Percentiles rank a stretch among this genome's conserved stretches.
Conservation (phyloP, 2,329 filamentous ascomycete genomes). For the Neoscytalidium dimidiatum region DNA sequence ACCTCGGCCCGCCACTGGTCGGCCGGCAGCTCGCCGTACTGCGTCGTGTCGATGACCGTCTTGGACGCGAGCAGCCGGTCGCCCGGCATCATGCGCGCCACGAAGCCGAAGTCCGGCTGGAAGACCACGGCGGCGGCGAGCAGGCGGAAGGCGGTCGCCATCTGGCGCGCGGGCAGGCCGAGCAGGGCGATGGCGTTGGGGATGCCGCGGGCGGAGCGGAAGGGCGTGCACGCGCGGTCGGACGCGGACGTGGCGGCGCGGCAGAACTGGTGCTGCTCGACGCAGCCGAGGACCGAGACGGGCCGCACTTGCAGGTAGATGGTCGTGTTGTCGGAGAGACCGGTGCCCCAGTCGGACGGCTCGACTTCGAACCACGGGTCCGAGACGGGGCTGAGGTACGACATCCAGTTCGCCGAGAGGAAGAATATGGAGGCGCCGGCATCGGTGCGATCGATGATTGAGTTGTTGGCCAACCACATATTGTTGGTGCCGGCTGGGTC, state of each 20-base stretch:
- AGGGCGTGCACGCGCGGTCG: not conserved
- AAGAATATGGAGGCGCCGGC: not conserved
- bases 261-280: not conserved
- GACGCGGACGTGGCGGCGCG: not conserved
- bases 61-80: not conserved
- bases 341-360: not conserved
- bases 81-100: not conserved
- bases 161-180: not conserved
- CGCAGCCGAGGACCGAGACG: not conserved
- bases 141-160: not conserved
- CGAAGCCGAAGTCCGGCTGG: not conserved
- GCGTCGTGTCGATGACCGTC: not conserved
- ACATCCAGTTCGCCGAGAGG: not conserved
- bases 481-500: not conserved
- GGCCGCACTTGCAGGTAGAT: not conserved
- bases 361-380: not conserved
- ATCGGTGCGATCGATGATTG: not conserved
- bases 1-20: conserved; percentile 54
- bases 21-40: not conserved
- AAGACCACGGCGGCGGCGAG: not conserved
- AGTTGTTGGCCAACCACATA: not conserved
- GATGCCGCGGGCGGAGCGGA: not conserved
- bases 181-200: not conserved
- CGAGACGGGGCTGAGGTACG: not conserved
- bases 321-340: not conserved